Evolutionary conservation across 306 rosid genomes (phyloP), one percentile per base, ranked within the genome.

Genomic region (Glycine latifolia): DNA sequence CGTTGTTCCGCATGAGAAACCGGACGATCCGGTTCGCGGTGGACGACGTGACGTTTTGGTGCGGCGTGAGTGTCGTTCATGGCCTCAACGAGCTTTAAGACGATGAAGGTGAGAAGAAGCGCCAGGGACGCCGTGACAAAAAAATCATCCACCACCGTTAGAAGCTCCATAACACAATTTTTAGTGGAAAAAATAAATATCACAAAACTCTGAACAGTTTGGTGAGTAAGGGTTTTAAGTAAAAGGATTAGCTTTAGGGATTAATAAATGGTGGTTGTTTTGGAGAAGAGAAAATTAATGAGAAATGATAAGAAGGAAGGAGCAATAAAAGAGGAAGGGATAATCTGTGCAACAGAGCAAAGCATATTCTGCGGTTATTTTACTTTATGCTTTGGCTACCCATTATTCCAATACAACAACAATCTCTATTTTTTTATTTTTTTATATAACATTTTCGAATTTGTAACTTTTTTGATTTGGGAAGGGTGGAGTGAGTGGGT

Each of bases 291-390:
- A 26, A 26, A 1, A 26, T 26, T 48, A 70, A 20, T 10, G 53
- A 50, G 75, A 81, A 81, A 54, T 78, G 31, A 26, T 11, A 73
- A 67, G 61, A 65, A 48, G 47, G 60, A 71, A 70, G 70, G 31
- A 26, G 20, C 20, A 20, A 20, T 20, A 73, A n/a, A 14, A 37
- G 71, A 50, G 78, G 68, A 75, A 52, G 68, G 83, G 87, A 80
- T 80, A 87, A 84, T 82, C 58, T 80, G 86, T 62, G 41, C 60
- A 74, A 76, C 79, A 62, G 88, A 74, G 88, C 65, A 87, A 90
- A 85, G 97, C 90, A 92, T 88, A 88, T 92, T 90, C 97, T 66
- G 73, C 74, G 61, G 41, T 49, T 10, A 75, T 79, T 80, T 62
- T 15, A 71, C 82, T 85, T 80, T 85, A 85, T 80, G 85, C 87